A percentile compares a stretch with the other conserved stretches of the same genome.
Conservation (phyloP, 2,329 filamentous ascomycete species). For the Aspergillus sp. region DNA sequence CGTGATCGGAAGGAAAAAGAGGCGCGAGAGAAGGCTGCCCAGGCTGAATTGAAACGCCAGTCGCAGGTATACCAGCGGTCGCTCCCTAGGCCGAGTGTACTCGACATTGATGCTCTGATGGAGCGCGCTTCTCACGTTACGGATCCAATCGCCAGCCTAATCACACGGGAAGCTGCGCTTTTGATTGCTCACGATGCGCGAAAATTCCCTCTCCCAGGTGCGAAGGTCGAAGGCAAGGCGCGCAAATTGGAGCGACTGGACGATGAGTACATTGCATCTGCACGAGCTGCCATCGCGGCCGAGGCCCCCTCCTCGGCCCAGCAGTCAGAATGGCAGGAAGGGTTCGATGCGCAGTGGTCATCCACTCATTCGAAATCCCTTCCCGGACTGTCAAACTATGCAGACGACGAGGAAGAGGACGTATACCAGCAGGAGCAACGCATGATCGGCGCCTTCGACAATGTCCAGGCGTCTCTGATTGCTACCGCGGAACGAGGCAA, state of each 20-base stretch:
- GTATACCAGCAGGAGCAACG: conserved; percentile 53
- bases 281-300: conserved; percentile 71
- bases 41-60: conserved; percentile 72
- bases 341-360: conserved; percentile 53
- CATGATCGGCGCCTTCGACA: conserved; percentile 71
- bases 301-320: conserved; percentile 58
- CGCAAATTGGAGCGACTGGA: conserved; percentile 62
- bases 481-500: conserved; percentile 74
- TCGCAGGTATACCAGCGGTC: conserved; percentile 87
- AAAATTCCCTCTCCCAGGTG: conserved; percentile 68
- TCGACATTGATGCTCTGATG: conserved; percentile 70
- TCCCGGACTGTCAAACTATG: conserved; percentile 77
- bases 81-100: conserved; percentile 70
- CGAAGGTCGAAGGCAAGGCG: conserved; percentile 62
- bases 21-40: conserved; percentile 60
- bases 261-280: conserved; percentile 70
- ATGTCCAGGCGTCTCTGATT: conserved; percentile 70
- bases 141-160: conserved; percentile 64
- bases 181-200: conserved; percentile 80
- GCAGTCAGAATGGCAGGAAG: conserved; percentile 46
- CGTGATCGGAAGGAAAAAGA: conserved; percentile 68
- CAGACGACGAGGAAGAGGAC: conserved; percentile 72
- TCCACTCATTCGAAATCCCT: conserved; percentile 53
- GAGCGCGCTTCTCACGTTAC: conserved; percentile 58
- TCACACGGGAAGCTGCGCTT: conserved; percentile 73